phyloP scores from a whole-genome alignment of 1,284 basidiomycete species.

The Apiotrichum veenhuisii region DNA sequence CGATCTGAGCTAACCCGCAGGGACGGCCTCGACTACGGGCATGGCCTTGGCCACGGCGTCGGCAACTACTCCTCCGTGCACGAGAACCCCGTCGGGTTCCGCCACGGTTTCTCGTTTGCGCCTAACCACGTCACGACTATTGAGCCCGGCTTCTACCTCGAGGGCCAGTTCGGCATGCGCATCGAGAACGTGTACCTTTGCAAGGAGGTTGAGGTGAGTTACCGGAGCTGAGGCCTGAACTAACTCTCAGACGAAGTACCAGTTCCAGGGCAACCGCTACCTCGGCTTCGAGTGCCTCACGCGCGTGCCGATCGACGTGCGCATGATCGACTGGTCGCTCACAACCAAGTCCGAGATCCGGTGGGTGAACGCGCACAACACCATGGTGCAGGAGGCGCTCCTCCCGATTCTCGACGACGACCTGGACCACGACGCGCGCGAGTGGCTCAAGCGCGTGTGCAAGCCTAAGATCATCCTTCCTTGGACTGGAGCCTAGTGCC shows the following conservation, averaged over 20 bases:
- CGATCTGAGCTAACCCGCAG: slow-evolving; percentile 11
- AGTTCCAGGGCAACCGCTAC: slow-evolving; percentile 71
- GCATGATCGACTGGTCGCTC: slow-evolving; percentile 79
- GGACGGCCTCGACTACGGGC: slow-evolving; percentile 72
- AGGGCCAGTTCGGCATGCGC: slow-evolving; percentile 80
- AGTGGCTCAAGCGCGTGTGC: slow-evolving; percentile 45
- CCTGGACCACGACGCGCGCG: slow-evolving; percentile 37
- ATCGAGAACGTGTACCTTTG: slow-evolving; percentile 80
- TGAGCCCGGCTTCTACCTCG: slow-evolving; percentile 61
- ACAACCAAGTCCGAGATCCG: slow-evolving; percentile 78
- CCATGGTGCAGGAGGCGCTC: slow-evolving; percentile 66
- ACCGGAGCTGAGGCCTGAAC: neutral
- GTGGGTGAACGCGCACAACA: slow-evolving; percentile 92
- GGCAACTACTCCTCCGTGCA: slow-evolving; percentile 42
- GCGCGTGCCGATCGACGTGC: slow-evolving; percentile 87
- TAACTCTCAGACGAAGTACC: slow-evolving; percentile 31
- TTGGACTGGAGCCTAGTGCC: slow-evolving; percentile 20
- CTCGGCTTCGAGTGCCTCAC: slow-evolving; percentile 84
- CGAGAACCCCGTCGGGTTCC: slow-evolving; percentile 41
- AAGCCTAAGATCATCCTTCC: slow-evolving; percentile 45
- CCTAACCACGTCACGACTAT: slow-evolving; percentile 86
- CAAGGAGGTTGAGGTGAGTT: slow-evolving; percentile 61
- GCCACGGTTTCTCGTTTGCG: slow-evolving; percentile 57
- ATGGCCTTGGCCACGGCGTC: slow-evolving; percentile 48
- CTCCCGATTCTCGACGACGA: slow-evolving; percentile 59